A percentile compares a stretch with the other conserved stretches of the same genome.
phyloP scores from a whole-genome alignment of 257 asterid species.

The Asclepias syriaca region DNA sequence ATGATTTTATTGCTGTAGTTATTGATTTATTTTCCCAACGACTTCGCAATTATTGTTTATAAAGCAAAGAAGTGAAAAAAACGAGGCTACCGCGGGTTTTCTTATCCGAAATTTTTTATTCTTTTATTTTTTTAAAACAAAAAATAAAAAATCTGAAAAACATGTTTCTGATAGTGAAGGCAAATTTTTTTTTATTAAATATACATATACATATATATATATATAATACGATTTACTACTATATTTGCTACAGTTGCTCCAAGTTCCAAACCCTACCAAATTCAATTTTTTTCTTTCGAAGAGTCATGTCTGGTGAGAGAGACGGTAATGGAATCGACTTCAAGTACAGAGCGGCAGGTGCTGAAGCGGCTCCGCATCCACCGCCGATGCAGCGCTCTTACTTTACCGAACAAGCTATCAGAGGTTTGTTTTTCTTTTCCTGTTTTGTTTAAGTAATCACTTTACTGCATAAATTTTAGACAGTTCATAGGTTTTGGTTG shows the following conservation, averaged over 20 bases:
- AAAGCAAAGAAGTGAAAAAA: background rate
- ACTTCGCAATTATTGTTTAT: background rate
- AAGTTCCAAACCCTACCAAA: background rate
- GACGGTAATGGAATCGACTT: constrained; percentile 25
- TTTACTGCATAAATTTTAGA: background rate
- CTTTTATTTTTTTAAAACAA: no score
- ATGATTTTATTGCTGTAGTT: no score
- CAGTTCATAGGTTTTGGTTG: background rate
- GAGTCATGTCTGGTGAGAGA: background rate
- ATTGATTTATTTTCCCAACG: background rate
- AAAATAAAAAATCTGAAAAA: no score
- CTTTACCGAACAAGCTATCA: constrained; percentile 21
- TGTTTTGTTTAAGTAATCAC: no score
- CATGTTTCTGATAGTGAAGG: no score
- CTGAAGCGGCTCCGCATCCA: constrained; percentile 8
- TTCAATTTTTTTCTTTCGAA: background rate
- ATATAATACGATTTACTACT: no score
- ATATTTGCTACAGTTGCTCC: background rate
- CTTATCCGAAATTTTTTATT: no score
- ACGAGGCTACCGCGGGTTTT: background rate
- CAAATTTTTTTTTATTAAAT: no score
- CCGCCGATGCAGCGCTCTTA: background rate
- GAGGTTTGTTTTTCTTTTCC: constrained; percentile 21
- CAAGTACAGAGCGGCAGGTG: constrained; percentile 15
- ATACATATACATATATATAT: no score